A percentile compares a stretch with the other conserved stretches of the same genome.
Conservation (phyloP, 768 basidiomycete species). For the Tremella mesenterica region DNA sequence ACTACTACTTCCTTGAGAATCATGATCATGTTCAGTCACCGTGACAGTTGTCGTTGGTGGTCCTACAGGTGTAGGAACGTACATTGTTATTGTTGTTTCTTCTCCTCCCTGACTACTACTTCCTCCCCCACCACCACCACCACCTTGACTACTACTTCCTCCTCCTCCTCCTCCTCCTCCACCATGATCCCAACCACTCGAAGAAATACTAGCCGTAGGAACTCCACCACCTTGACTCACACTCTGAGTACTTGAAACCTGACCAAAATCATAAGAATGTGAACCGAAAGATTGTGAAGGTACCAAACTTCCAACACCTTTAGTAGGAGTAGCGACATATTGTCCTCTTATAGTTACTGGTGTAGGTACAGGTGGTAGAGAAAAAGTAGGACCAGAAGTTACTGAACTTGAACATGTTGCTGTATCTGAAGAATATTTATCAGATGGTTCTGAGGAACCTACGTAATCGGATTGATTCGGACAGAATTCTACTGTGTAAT, state of each 20-base stretch:
- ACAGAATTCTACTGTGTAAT: constrained; percentile 25
- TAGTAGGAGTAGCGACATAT: background rate
- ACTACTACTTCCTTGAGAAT: too few species aligned
- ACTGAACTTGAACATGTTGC: background rate
- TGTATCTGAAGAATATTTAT: background rate
- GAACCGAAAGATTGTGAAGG: background rate
- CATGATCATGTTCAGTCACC: too few species aligned
- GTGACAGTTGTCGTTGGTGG: background rate
- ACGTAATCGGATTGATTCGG: constrained; percentile 16
- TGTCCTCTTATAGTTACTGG: background rate
- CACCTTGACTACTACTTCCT: too few species aligned
- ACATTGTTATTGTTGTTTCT: background rate
- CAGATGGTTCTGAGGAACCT: constrained; percentile 1
- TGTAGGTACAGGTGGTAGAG: background rate
- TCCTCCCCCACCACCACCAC: too few species aligned
- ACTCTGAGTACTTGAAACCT: background rate
- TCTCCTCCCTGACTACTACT: too few species aligned
- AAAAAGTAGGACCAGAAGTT: background rate
- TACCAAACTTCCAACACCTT: background rate
- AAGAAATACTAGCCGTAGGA: background rate
- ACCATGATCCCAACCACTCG: background rate
- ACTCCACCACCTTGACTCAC: background rate
- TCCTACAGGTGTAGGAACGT: background rate
- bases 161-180: too few species aligned
- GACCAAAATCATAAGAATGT: background rate